These are phyloP conservation scores for Pueraria montana DNA, from an alignment of 306 rosid genomes.

Conservation along the genomic window DNA sequence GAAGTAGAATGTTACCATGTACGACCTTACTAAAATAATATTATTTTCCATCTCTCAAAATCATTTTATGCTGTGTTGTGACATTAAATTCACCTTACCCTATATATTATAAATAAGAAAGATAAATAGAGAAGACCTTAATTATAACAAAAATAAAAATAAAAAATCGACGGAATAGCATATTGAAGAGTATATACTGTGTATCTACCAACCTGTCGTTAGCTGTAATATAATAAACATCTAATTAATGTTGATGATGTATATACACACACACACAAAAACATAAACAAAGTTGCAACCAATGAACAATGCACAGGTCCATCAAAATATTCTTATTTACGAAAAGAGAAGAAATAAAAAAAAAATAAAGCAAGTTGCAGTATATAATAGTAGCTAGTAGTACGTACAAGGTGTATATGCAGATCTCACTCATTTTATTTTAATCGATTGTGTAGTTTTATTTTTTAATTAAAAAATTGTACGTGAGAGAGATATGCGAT, in stretches of 20 bases:
- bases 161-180: conserved; percentile 14
- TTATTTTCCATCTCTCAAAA: background rate
- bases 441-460: background rate
- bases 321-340: background rate
- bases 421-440: background rate
- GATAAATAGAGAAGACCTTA: background rate
- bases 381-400: background rate
- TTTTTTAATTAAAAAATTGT: too few species aligned
- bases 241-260: background rate
- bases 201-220: conserved; percentile 1
- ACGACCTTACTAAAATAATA: background rate
- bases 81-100: background rate
- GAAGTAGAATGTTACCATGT: background rate
- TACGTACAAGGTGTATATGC: background rate
- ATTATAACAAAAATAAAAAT: background rate
- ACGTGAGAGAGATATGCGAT: background rate
- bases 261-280: background rate
- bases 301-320: background rate
- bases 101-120: conserved; percentile 4
- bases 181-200: conserved; percentile 38
- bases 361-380: conserved; percentile 49
- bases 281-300: background rate
- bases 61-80: background rate
- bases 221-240: conserved; percentile 16
- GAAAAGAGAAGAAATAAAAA: background rate